phyloP scores from a whole-genome alignment of 305 asterid species.

The Euphrasia arctica region DNA sequence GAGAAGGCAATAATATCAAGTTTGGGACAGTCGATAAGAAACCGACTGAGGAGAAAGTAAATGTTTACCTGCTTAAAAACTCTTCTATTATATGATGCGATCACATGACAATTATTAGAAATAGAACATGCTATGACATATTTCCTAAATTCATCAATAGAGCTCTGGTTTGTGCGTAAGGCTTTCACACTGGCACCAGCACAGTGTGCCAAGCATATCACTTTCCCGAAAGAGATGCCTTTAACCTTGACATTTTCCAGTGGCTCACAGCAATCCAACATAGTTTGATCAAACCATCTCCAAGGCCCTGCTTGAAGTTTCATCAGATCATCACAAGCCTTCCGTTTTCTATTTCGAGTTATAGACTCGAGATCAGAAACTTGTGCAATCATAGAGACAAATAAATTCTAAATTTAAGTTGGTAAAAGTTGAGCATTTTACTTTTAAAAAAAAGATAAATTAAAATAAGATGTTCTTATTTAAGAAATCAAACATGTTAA shows the following conservation, averaged over 20 bases:
- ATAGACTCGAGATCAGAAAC: slow-evolving; percentile 13
- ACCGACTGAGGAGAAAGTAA: not conserved
- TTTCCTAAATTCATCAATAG: slow-evolving; percentile 79
- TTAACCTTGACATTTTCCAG: slow-evolving; percentile 78
- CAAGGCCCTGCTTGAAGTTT: slow-evolving; percentile 75
- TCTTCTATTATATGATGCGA: slow-evolving; percentile 86
- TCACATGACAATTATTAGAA: slow-evolving; percentile 78
- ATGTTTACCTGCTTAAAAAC: slow-evolving; percentile 60
- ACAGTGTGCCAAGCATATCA: slow-evolving; percentile 94
- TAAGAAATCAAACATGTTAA: no score
- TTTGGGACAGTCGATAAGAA: not conserved
- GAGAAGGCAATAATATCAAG: no score
- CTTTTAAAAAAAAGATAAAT: no score
- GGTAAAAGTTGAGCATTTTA: no score
- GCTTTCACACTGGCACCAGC: slow-evolving; percentile 94
- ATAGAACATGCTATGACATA: slow-evolving; percentile 65
- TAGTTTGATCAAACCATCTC: slow-evolving; percentile 98
- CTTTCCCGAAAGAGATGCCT: slow-evolving; percentile 94
- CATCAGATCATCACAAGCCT: not conserved
- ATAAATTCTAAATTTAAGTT: slow-evolving; percentile 11
- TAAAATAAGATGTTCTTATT: no score
- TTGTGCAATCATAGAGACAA: not conserved
- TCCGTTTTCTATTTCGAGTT: no score
- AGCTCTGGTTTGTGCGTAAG: slow-evolving; percentile 80
- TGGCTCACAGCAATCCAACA: slow-evolving; percentile 98